Base-by-base conservation (phyloP, 352 stramenopile genomes). In the Globisporangium irregulare region DNA sequence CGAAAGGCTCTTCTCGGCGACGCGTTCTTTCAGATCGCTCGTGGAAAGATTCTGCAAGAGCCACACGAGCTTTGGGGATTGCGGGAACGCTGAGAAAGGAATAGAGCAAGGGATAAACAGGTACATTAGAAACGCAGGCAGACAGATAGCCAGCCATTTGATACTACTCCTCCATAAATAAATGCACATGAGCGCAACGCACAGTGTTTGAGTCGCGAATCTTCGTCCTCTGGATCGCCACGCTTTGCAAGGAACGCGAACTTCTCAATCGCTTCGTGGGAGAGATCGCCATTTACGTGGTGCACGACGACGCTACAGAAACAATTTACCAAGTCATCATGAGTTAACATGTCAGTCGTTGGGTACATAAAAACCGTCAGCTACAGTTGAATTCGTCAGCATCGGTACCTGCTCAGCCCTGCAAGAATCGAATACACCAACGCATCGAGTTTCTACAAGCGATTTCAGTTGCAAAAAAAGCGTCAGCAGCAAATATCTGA, bases 1-100 rank as follows among this genome's bases (percentile, higher is more conserved):
- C 1, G 82, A 81, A 50, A 90, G 61, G 5, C 79, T 86, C 59
- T 75, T 89, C 15, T 76, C 79, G 0, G 77, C 75, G 5, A 89
- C 70, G n/a, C 76, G 67, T 18, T 92, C 78, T 62, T 94, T 94
- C 53, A 94, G 22, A n/a, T 87, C 68, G 34, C 72, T 73, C 1
- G 78, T 85, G 8, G 74, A 80, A 3, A 88, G 67, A 64, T 93
- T 90, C 60, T 89, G 80, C 57, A 93, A 63, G 25, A 92, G 69
- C 86, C 86, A 94, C 25, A 90, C 27, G 27, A 94, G 70, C 69
- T 89, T 92, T 34, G 86, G 86, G 1, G 70, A 76, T n/a, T 94
- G 86, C 8, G 84, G 83, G 63, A 93, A 92, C 54, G 71, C 84
- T 92, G 51, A n/a, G 20, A 1, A 15, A 36, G 8, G 9, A 61